Evolutionary conservation across 2,329 filamentous ascomycete genomes (phyloP).

Genomic region (Intubia oerlemansii): DNA sequence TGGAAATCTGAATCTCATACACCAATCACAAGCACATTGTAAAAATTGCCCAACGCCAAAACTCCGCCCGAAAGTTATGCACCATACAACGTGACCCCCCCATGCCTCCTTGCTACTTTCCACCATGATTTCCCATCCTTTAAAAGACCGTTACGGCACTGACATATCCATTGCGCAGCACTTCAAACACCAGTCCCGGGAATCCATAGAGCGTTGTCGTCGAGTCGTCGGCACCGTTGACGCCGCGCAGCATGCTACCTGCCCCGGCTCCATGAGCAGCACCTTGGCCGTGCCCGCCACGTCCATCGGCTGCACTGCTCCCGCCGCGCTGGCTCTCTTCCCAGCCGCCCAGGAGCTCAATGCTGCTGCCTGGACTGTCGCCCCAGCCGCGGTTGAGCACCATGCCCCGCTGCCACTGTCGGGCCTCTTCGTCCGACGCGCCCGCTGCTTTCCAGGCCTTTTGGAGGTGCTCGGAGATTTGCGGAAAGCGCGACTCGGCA

Average conservation of each 20-base stretch:
- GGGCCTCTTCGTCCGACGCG: conserved; percentile 27
- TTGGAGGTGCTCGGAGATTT: conserved; percentile 47
- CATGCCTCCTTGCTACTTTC: too few species aligned
- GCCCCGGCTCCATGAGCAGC: not conserved
- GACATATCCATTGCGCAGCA: conserved; percentile 77
- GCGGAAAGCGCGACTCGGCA: conserved; percentile 61
- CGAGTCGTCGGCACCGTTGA: conserved; percentile 32
- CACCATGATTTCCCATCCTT: too few species aligned
- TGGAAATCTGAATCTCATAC: too few species aligned
- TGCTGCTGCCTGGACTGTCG: conserved; percentile 76
- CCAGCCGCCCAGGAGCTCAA: conserved; percentile 68
- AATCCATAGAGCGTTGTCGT: conserved; percentile 82
- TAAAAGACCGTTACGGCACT: conserved; percentile 78
- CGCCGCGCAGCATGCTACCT: too few species aligned
- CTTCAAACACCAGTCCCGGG: conserved; percentile 85
- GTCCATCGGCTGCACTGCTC: conserved; percentile 19
- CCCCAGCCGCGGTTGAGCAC: conserved; percentile 81
- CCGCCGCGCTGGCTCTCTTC: conserved; percentile 29
- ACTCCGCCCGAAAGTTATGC: too few species aligned
- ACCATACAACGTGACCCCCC: too few species aligned
- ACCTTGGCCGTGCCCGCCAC: too few species aligned
- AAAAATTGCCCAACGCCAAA: too few species aligned
- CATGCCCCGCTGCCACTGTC: conserved; percentile 47
- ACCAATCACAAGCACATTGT: too few species aligned
- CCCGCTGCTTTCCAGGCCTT: conserved; percentile 50